phyloP scores from a whole-genome alignment of 2,329 filamentous ascomycete genomes.

The Microdochium bolleyi region DNA sequence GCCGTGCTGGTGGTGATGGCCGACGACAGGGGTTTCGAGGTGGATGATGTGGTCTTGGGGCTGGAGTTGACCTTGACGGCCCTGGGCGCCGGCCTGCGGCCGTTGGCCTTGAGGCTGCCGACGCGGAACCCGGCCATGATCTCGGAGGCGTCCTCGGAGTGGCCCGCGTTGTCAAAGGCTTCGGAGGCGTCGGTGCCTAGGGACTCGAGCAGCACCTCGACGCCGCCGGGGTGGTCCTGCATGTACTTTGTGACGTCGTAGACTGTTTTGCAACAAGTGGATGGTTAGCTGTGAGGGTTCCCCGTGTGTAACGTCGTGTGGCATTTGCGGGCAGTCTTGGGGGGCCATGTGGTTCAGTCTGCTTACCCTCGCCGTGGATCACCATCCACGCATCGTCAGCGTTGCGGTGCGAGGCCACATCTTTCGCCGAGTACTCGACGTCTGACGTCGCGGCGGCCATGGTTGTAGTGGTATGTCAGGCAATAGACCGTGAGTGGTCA shows the following conservation, averaged over 20 bases:
- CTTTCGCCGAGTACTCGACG: slow-evolving; percentile 23
- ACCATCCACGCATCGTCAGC: slow-evolving; percentile 43
- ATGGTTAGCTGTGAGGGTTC: too few relatives aligned
- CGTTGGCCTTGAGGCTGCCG: slow-evolving; percentile 25
- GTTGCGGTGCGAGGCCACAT: slow-evolving; percentile 41
- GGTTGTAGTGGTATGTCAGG: not conserved
- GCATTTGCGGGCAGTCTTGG: not conserved
- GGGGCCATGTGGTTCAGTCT: not conserved
- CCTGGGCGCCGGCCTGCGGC: slow-evolving; percentile 11
- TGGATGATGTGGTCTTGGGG: slow-evolving; percentile 4
- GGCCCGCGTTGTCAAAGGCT: slow-evolving; percentile 76
- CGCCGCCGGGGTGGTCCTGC: slow-evolving; percentile 61
- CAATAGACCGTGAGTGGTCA: not conserved
- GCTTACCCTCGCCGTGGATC: slow-evolving; percentile 44
- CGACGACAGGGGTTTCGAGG: slow-evolving; percentile 1
- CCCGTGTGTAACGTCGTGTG: too few relatives aligned
- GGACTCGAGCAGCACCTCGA: slow-evolving; percentile 70
- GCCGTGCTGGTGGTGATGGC: not conserved
- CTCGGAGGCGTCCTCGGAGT: slow-evolving; percentile 55
- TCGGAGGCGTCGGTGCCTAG: slow-evolving; percentile 72
- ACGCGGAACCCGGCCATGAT: slow-evolving; percentile 29
- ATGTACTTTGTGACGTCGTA: slow-evolving; percentile 51
- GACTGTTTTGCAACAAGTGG: slow-evolving; percentile 28
- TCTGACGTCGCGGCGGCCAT: slow-evolving; percentile 10
- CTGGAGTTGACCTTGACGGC: slow-evolving; percentile 11